Conservation (phyloP, 208 protist genomes). For the Borovskyia barvae region DNA sequence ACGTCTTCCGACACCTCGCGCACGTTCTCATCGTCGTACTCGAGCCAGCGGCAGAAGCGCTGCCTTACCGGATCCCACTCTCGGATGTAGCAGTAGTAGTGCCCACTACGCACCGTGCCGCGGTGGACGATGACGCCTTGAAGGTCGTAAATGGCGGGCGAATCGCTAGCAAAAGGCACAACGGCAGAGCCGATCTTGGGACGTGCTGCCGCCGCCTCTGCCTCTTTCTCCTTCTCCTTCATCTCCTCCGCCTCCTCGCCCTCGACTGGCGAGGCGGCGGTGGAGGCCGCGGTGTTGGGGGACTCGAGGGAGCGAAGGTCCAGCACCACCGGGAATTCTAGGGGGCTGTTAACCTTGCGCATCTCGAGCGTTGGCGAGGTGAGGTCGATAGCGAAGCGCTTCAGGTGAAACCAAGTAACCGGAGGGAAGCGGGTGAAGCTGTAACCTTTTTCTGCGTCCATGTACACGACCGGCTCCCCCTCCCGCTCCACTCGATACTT, state of each 20-base stretch:
- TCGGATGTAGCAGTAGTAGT: conserved; percentile 91
- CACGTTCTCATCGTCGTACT: conserved; percentile 86
- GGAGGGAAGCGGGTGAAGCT: conserved; percentile 78
- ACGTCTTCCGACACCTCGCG: conserved; percentile 49
- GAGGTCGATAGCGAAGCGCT: conserved; percentile 91
- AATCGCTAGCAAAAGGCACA: conserved; percentile 39
- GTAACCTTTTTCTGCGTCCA: conserved; percentile 84
- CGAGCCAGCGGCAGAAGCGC: conserved; percentile 70
- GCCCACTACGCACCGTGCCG: conserved; percentile 83
- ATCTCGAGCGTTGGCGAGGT: conserved; percentile 76
- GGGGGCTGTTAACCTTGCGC: conserved; percentile 73
- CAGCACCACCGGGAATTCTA: conserved; percentile 80
- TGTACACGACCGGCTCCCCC: conserved; percentile 77
- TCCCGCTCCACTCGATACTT: conserved; percentile 87
- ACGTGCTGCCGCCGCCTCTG: no score
- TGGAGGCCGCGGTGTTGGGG: conserved; percentile 13
- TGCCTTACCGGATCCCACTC: conserved; percentile 57
- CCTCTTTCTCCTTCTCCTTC: no score
- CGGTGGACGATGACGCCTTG: conserved; percentile 88
- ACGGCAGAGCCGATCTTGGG: conserved; percentile 18
- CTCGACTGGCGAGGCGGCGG: background rate
- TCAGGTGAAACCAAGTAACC: conserved; percentile 89
- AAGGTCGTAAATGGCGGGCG: conserved; percentile 82
- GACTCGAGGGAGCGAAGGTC: conserved; percentile 61
- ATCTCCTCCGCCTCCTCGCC: background rate